Conservation (phyloP, 75 land plant species). For the Pinus albicaulis region DNA sequence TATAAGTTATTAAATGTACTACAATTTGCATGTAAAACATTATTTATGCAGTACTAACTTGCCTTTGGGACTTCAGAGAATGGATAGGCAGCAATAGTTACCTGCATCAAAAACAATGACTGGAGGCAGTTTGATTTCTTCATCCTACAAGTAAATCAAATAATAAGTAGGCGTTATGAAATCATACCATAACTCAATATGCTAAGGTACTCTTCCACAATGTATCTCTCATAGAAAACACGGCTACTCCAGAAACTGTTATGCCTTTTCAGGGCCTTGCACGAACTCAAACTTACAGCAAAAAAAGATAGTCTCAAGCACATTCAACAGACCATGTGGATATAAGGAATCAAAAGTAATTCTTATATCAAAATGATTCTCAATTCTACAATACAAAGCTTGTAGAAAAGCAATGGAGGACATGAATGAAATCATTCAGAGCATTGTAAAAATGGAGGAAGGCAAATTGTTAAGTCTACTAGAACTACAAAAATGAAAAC, state of each 20-base stretch:
- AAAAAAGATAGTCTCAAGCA: not conserved
- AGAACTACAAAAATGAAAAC: not conserved
- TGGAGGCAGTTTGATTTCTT: constrained; percentile 90
- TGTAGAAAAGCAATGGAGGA: too few relatives aligned
- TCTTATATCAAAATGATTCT: too few relatives aligned
- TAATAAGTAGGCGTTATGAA: not conserved
- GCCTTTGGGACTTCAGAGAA: too few relatives aligned
- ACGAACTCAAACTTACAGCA: not conserved
- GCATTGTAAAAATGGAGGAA: not conserved
- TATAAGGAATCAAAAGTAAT: not conserved
- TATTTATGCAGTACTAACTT: too few relatives aligned
- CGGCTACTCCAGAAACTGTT: not conserved
- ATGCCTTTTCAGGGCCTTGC: not conserved
- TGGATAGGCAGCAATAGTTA: constrained; percentile 11
- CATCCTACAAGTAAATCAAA: constrained; percentile 42
- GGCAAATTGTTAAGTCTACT: not conserved
- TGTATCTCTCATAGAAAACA: constrained; percentile 1
- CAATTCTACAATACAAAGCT: too few relatives aligned
- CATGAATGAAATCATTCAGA: not conserved
- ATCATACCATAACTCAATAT: not conserved
- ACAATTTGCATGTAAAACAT: too few relatives aligned
- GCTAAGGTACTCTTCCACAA: not conserved
- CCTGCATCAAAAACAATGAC: constrained; percentile 97
- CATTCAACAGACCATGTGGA: not conserved
- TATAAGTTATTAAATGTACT: too few relatives aligned